Evolutionary conservation across 345 rosid species (phyloP), one percentile per base, ranked within the genome.

Genomic region (Clausena lansium): DNA sequence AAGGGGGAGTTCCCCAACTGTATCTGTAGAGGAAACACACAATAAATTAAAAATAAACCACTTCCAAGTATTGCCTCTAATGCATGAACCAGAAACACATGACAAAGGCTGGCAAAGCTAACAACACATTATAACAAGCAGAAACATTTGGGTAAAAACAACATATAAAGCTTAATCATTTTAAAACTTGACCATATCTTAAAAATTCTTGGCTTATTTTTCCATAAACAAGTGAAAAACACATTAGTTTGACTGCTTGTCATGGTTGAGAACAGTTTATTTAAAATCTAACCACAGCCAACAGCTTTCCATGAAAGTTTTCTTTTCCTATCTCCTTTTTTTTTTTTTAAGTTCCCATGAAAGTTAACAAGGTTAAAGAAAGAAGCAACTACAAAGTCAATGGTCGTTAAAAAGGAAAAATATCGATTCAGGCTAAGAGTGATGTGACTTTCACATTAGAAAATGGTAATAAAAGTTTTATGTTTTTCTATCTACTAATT

Each of bases 1-100:
- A 76, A 25, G 7, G 93, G 93, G 32, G 95, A 89, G 73, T 85
- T 84, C 27, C 90, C 91, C 76, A 89, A 73, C 71, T 88, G 89
- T 71, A 89, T 87, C 95, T 91, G 88, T 22, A 52, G 35, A 52
- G 8, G 30, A 75, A 64, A 65, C 9, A 27, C 45, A 65, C 15
- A 22, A 35, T 7, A 33, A 20, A 63, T 50, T 28, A 14, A 57
- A 74, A 30, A 75, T 15, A 52, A 28, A 76, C 11, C 36, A 65
- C 25, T 50, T 50, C 32, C 47, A 76, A n/a, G 66, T 32, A 65
- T 41, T 52, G 71, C 25, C 52, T 54, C 7, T 35, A 11, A 45
- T 28, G 64, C 27, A 41, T 73, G 52, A 62, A 41, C 10, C 24
- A 24, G 10, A 50, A 24, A 25, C 20, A 33, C 35, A 52, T 76